phyloP scores from a whole-genome alignment of 2,329 filamentous ascomycete species.

The Fusarium phyllophilum region DNA sequence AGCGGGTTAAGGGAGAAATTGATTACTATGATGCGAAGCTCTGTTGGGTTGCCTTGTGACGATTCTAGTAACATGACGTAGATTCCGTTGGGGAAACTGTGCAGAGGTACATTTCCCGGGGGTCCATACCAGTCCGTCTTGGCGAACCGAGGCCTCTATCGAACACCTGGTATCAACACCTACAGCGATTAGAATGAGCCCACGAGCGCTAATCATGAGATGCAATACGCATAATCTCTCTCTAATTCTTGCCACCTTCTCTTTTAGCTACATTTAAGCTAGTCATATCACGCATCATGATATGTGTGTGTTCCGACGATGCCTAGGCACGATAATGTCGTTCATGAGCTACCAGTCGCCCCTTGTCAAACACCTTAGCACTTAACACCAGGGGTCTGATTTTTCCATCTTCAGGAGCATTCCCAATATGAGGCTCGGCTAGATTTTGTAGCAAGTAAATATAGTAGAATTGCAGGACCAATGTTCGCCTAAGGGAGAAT shows the following conservation, averaged over 20 bases:
- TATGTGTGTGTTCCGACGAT: background rate
- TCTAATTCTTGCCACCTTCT: background rate
- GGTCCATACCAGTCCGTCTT: slow-evolving; percentile 24
- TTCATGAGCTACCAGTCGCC: slow-evolving; percentile 22
- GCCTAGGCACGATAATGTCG: background rate
- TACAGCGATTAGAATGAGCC: slow-evolving; percentile 1
- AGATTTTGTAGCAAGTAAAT: slow-evolving; percentile 23
- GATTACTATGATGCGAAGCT: slow-evolving; percentile 23
- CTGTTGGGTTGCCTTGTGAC: slow-evolving; percentile 41
- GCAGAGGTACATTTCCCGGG: slow-evolving; percentile 6
- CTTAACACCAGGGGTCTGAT: slow-evolving; percentile 12
- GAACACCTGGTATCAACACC: slow-evolving; percentile 34
- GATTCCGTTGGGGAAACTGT: slow-evolving; percentile 44
- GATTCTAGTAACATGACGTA: slow-evolving; percentile 45
- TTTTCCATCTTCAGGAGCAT: slow-evolving; percentile 17
- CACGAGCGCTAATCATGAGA: slow-evolving; percentile 3
- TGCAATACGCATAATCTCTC: background rate
- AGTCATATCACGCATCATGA: slow-evolving; percentile 9
- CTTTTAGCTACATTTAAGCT: background rate
- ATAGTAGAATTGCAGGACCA: slow-evolving; percentile 48
- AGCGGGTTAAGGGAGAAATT: slow-evolving; percentile 18
- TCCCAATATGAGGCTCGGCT: background rate
- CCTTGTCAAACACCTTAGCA: slow-evolving; percentile 24
- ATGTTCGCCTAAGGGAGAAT: slow-evolving; percentile 50
- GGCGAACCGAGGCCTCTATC: slow-evolving; percentile 19